phyloP scores from a whole-genome alignment of 2,329 filamentous ascomycete species.

The Chaetomiaceae sp. region DNA sequence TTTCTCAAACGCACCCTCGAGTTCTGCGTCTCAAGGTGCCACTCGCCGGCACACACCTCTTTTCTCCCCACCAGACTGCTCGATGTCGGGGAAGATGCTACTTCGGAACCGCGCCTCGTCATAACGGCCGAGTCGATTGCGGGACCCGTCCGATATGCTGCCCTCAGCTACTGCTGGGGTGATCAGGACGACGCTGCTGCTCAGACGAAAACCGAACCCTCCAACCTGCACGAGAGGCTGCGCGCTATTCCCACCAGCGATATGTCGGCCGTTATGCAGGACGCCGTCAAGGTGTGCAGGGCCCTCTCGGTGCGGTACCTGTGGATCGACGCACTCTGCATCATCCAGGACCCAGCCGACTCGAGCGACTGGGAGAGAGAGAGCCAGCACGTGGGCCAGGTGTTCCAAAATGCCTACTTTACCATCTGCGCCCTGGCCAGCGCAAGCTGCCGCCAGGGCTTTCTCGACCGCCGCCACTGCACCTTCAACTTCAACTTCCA shows the following conservation, averaged over 20 bases:
- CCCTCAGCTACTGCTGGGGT: background rate
- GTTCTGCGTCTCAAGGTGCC: background rate
- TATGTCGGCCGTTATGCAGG: background rate
- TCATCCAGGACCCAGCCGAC: slow-evolving; percentile 10
- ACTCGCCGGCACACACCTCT: background rate
- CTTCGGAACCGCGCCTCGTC: background rate
- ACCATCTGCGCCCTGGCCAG: background rate
- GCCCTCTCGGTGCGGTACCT: slow-evolving; percentile 12
- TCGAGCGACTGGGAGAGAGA: background rate
- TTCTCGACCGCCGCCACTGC: background rate
- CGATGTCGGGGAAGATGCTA: background rate
- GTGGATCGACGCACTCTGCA: slow-evolving; percentile 21
- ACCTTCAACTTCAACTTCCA: too few relatives aligned
- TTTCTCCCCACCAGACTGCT: background rate
- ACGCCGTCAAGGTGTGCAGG: background rate
- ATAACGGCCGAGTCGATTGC: background rate
- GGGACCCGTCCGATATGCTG: background rate
- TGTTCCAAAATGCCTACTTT: background rate
- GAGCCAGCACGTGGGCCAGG: background rate
- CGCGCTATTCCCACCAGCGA: background rate
- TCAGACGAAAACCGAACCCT: background rate
- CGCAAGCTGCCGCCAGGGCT: background rate
- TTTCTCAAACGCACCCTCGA: too few relatives aligned
- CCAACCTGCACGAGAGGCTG: background rate
- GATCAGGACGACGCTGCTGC: background rate